A percentile compares a stretch with the other conserved stretches of the same genome.
Conservation (phyloP, 163 green algal genomes). For the Prototheca stagnorum region DNA sequence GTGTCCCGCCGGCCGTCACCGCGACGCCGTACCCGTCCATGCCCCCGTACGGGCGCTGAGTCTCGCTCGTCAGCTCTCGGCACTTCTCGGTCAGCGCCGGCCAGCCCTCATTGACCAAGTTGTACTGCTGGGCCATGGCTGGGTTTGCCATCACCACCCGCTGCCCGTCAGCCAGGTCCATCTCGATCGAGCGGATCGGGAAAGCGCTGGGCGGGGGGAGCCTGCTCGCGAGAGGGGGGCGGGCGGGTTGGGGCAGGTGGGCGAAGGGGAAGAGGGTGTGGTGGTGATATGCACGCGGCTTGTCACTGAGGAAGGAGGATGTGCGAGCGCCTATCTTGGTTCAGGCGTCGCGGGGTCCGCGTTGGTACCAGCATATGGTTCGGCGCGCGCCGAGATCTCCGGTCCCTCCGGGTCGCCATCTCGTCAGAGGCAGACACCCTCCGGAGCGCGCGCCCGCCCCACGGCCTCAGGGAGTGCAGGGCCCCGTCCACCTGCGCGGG, state of each 20-base stretch:
- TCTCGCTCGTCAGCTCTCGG: constrained; percentile 10
- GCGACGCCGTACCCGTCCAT: constrained; percentile 23
- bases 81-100: constrained; percentile 34
- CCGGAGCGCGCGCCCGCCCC: too few relatives aligned
- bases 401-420: too few relatives aligned
- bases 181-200: background rate
- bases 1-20: constrained; percentile 36
- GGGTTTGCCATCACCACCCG: constrained; percentile 8
- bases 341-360: too few relatives aligned
- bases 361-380: too few relatives aligned
- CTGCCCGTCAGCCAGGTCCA: background rate
- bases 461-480: too few relatives aligned
- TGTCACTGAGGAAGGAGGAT: too few relatives aligned
- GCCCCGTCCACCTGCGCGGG: too few relatives aligned
- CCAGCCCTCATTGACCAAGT: constrained; percentile 33
- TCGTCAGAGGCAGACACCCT: too few relatives aligned
- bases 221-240: background rate
- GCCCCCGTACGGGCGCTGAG: constrained; percentile 22
- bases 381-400: too few relatives aligned
- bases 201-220: background rate
- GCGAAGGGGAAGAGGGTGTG: too few relatives aligned
- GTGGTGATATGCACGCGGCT: too few relatives aligned
- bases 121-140: constrained; percentile 49
- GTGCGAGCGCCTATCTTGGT: too few relatives aligned
- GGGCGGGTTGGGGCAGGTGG: background rate